These are phyloP conservation scores for Arachnopeziza araneosa DNA, from an alignment of 2,329 filamentous ascomycete genomes.

Conservation along the genomic window DNA sequence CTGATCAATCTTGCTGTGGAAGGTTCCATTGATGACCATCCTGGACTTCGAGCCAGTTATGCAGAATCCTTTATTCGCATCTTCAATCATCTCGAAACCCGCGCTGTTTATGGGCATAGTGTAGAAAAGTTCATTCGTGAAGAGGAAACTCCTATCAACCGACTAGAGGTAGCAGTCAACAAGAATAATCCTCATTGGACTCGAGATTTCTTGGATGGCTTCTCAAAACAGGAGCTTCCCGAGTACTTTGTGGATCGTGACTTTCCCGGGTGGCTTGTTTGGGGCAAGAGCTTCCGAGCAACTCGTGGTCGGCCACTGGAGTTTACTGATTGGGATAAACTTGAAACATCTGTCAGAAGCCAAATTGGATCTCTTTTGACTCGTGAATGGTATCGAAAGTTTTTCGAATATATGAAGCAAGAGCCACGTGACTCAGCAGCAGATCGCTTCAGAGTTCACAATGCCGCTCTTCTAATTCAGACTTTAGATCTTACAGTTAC, in stretches of 20 bases:
- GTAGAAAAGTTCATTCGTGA: slow-evolving; percentile 84
- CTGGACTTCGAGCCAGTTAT: slow-evolving; percentile 75
- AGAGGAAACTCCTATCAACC: slow-evolving; percentile 71
- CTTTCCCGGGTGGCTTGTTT: slow-evolving; percentile 93
- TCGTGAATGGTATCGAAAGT: slow-evolving; percentile 78
- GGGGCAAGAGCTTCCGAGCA: slow-evolving; percentile 81
- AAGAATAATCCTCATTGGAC: slow-evolving; percentile 77
- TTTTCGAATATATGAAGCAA: slow-evolving; percentile 92
- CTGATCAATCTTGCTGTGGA: slow-evolving; percentile 78
- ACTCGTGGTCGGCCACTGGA: slow-evolving; percentile 63
- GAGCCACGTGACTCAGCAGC: slow-evolving; percentile 77
- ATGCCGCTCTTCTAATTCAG: slow-evolving; percentile 80
- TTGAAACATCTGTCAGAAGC: slow-evolving; percentile 66
- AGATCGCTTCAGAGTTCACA: slow-evolving; percentile 86
- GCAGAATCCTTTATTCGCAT: slow-evolving; percentile 68
- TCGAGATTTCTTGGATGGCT: slow-evolving; percentile 67
- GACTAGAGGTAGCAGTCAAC: slow-evolving; percentile 66
- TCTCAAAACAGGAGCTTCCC: slow-evolving; percentile 64
- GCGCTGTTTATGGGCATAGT: slow-evolving; percentile 78
- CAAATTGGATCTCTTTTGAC: slow-evolving; percentile 79
- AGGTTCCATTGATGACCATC: slow-evolving; percentile 86
- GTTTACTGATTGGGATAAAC: slow-evolving; percentile 70
- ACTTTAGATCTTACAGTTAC: slow-evolving; percentile 86
- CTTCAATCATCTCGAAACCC: slow-evolving; percentile 82
- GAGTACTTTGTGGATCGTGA: slow-evolving; percentile 90